Evolutionary conservation across 805 yeast species (phyloP).

Genomic region (Starmera dryadoides): DNA sequence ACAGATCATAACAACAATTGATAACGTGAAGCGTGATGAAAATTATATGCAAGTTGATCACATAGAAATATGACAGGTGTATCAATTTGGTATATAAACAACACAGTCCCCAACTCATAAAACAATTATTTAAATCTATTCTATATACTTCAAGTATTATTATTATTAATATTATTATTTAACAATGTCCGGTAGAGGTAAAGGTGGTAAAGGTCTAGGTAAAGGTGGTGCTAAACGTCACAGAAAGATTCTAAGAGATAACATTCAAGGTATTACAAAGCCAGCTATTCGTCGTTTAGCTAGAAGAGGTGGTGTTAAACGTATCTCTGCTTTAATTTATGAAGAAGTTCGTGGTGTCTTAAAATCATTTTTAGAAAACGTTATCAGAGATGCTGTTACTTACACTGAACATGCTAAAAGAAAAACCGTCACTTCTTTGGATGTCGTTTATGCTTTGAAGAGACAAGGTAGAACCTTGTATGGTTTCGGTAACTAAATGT

Average conservation of each 20-base stretch:
- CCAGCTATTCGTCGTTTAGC: conserved; percentile 99
- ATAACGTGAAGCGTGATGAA: too few species aligned
- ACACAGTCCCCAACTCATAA: background rate
- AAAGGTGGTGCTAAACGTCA: conserved; percentile 99
- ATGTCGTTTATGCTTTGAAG: conserved; percentile 98
- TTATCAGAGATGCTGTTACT: conserved; percentile 98
- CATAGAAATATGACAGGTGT: too few species aligned
- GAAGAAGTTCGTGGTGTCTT: conserved; percentile 98
- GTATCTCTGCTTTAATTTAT: conserved; percentile 97
- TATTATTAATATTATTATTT: conserved; percentile 1
- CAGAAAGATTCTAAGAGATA: conserved; percentile 98
- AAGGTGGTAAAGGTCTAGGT: conserved; percentile 99
- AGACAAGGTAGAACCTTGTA: conserved; percentile 99
- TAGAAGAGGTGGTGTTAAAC: conserved; percentile 99
- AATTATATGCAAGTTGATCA: too few species aligned
- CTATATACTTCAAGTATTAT: too few species aligned
- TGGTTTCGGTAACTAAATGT: conserved; percentile 96
- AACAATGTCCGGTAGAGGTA: conserved; percentile 97
- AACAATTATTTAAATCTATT: too few species aligned
- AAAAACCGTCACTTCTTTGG: conserved; percentile 98
- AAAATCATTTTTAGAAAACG: conserved; percentile 92
- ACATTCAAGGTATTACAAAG: conserved; percentile 99
- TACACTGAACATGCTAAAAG: conserved; percentile 99
- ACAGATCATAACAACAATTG: too few species aligned
- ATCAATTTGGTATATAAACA: background rate